Conservation (phyloP, 1,284 basidiomycete genomes). For the Tausonia pullulans region DNA sequence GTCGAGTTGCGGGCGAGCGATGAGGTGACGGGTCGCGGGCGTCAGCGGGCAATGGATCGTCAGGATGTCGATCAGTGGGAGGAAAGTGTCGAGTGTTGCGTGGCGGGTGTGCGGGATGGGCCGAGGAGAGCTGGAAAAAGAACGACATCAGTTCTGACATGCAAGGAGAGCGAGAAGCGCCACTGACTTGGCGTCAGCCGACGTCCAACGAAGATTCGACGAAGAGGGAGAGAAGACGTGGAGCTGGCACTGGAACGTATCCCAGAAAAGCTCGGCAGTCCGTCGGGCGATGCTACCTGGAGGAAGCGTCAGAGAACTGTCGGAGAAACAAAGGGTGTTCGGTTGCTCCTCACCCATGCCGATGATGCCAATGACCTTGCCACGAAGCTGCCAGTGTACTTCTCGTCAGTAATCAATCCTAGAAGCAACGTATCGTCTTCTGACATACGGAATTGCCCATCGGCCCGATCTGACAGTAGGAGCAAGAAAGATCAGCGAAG, state of each 20-base stretch:
- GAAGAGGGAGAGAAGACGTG: conserved; percentile 36
- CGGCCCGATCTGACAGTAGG: conserved; percentile 28
- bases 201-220: conserved; percentile 24
- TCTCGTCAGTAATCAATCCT: too few relatives aligned
- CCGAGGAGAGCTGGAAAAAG: too few relatives aligned
- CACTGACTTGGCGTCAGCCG: conserved; percentile 1
- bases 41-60: conserved; percentile 40
- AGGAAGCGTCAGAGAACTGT: too few relatives aligned
- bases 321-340: too few relatives aligned
- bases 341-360: conserved; percentile 32
- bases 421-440: too few relatives aligned
- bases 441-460: conserved; percentile 23
- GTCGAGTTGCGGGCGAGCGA: conserved; percentile 31
- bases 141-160: too few relatives aligned
- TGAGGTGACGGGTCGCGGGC: conserved; percentile 32
- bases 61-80: conserved; percentile 35
- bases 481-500: background rate
- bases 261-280: conserved; percentile 27
- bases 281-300: conserved; percentile 26
- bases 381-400: conserved; percentile 27
- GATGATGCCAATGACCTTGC: conserved; percentile 32
- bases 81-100: conserved; percentile 31
- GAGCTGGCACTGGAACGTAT: conserved; percentile 29
- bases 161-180: too few relatives aligned
- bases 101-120: conserved; percentile 34